Percentiles rank a stretch among this genome's conserved stretches.
Conservation (phyloP, 768 basidiomycete species). For the Pholiota molesta region DNA sequence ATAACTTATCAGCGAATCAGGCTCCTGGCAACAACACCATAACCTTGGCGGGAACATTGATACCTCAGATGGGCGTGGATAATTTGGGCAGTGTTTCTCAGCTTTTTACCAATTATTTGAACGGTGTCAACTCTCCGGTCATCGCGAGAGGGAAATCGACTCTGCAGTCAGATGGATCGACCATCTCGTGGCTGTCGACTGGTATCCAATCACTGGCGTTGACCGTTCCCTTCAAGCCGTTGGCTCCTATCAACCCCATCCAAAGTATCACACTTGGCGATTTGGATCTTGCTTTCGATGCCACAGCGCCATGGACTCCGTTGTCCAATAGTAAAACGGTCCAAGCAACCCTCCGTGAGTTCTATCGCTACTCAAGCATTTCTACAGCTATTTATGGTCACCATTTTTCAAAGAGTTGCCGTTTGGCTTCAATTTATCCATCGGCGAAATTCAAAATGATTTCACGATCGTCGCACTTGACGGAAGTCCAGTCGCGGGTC, state of each 20-base stretch:
- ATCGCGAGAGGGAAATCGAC: constrained; percentile 64
- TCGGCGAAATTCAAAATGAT: constrained; percentile 64
- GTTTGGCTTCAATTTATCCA: constrained; percentile 65
- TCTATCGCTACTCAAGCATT: not conserved
- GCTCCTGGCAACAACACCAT: constrained; percentile 58
- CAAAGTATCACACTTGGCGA: constrained; percentile 63
- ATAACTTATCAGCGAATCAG: constrained; percentile 30
- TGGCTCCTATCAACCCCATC: constrained; percentile 61
- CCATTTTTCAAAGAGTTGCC: constrained; percentile 52
- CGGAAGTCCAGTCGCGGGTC: constrained; percentile 53
- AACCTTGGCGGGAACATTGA: constrained; percentile 56
- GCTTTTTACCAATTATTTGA: constrained; percentile 74
- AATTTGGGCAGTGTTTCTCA: constrained; percentile 55
- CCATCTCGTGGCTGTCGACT: constrained; percentile 67
- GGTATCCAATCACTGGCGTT: constrained; percentile 62
- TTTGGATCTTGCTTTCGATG: constrained; percentile 58
- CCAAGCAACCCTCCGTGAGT: constrained; percentile 56
- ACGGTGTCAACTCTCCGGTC: constrained; percentile 60
- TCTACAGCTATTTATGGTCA: constrained; percentile 3
- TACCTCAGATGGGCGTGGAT: constrained; percentile 49
- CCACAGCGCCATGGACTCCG: constrained; percentile 59
- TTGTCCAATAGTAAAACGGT: constrained; percentile 60
- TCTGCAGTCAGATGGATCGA: constrained; percentile 53
- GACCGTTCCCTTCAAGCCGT: constrained; percentile 61
- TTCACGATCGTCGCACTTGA: constrained; percentile 60